Percentiles rank a stretch among this genome's conserved stretches.
These are phyloP conservation scores for Nidula niveotomentosa DNA, from an alignment of 1,284 basidiomycete genomes.

Conservation along the genomic window DNA sequence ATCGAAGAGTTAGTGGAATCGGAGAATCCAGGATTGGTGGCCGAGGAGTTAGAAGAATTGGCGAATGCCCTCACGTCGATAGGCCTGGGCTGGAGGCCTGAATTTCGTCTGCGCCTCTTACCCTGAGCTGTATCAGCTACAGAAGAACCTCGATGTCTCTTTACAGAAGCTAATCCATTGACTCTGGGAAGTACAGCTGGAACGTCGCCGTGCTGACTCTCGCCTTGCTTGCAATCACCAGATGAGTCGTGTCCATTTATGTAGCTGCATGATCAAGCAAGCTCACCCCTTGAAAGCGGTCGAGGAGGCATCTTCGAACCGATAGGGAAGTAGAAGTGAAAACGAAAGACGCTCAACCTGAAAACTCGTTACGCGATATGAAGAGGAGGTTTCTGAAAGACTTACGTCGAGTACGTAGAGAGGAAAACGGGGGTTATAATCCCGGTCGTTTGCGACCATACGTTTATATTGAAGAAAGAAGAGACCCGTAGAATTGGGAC, in stretches of 20 bases:
- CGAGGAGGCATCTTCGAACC: slow-evolving; percentile 7
- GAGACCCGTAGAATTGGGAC: slow-evolving; percentile 9
- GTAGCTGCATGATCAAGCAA: not conserved
- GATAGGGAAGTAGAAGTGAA: not conserved
- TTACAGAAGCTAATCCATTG: not conserved
- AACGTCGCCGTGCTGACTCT: not conserved
- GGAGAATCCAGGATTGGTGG: not conserved
- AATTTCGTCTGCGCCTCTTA: not conserved
- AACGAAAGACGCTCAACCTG: slow-evolving; percentile 14
- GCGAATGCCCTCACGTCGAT: not conserved
- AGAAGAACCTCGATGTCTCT: not conserved
- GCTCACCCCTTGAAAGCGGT: slow-evolving; percentile 5
- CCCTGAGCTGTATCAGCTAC: not conserved
- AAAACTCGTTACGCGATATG: not conserved
- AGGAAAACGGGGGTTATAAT: slow-evolving; percentile 7
- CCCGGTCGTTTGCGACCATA: slow-evolving; percentile 5
- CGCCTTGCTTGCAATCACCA: not conserved
- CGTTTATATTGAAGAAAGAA: slow-evolving; percentile 10
- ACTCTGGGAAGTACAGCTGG: not conserved
- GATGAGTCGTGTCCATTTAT: not conserved
- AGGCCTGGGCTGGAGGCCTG: not conserved
- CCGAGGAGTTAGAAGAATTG: not conserved
- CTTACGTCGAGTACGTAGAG: slow-evolving; percentile 12
- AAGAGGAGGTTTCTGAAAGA: not conserved
- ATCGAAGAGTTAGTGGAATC: not conserved